These are phyloP conservation scores for Hypoxylon sp. DNA, from an alignment of 2,329 filamentous ascomycete genomes.

Conservation along the genomic window DNA sequence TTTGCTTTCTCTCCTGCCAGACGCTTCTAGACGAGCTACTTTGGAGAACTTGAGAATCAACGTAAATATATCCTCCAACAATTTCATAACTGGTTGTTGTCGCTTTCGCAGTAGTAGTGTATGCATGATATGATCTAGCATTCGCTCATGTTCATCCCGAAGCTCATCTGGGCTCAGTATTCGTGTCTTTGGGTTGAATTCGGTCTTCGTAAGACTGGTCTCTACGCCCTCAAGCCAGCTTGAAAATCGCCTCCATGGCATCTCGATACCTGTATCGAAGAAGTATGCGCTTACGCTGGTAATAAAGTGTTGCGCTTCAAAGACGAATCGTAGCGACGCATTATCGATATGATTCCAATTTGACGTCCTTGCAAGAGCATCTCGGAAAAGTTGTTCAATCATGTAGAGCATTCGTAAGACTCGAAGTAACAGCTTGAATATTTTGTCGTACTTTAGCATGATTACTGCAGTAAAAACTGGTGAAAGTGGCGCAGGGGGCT, in stretches of 20 bases:
- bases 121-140: constrained; percentile 82
- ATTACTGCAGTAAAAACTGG: constrained; percentile 79
- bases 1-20: constrained; percentile 55
- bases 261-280: constrained; percentile 81
- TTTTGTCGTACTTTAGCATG: constrained; percentile 84
- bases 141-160: constrained; percentile 77
- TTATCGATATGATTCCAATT: constrained; percentile 58
- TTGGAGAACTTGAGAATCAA: constrained; percentile 81
- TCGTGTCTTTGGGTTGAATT: constrained; percentile 50
- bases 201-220: constrained; percentile 64
- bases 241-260: constrained; percentile 81
- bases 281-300: constrained; percentile 81
- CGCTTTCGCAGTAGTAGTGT: constrained; percentile 80
- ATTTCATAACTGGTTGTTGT: constrained; percentile 78
- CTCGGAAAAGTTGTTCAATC: constrained; percentile 74
- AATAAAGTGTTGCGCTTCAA: constrained; percentile 86
- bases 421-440: constrained; percentile 86
- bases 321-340: constrained; percentile 72
- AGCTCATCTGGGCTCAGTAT: constrained; percentile 75
- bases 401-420: constrained; percentile 85
- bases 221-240: constrained; percentile 76
- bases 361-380: constrained; percentile 62
- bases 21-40: constrained; percentile 59
- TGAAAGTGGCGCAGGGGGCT: constrained; percentile 78
- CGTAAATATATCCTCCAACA: constrained; percentile 83